phyloP scores from a whole-genome alignment of 441 rosid species.

The Syzygium syzygioides region DNA sequence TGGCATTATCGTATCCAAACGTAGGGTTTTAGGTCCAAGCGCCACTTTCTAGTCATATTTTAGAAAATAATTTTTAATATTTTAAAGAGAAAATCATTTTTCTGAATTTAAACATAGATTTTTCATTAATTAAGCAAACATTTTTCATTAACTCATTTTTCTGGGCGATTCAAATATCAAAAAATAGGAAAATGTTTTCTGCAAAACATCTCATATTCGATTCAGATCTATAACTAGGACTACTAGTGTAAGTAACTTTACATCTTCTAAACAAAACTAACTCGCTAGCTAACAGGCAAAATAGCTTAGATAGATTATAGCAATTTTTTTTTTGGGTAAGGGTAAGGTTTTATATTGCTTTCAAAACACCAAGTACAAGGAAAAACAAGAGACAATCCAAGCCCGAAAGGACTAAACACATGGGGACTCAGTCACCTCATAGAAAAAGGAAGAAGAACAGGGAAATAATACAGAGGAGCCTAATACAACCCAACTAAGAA shows the following conservation, averaged over 20 bases:
- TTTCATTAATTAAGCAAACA: not conserved
- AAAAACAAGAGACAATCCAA: too few species aligned
- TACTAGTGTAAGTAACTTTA: not conserved
- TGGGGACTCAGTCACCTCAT: too few species aligned
- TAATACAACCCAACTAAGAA: too few species aligned
- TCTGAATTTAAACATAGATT: not conserved
- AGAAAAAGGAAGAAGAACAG: too few species aligned
- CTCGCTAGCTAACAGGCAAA: not conserved
- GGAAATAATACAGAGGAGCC: too few species aligned
- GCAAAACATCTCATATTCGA: not conserved
- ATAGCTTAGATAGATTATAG: not conserved
- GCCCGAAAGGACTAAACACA: too few species aligned
- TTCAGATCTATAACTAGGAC: not conserved
- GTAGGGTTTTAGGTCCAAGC: fast-evolving
- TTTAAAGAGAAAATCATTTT: not conserved
- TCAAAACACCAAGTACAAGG: too few species aligned
- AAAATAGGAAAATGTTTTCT: not conserved
- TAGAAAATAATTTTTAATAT: not conserved
- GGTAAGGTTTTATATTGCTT: too few species aligned
- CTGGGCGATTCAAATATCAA: fast-evolving
- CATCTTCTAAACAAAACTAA: not conserved
- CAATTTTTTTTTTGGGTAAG: too few species aligned
- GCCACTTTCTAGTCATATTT: not conserved
- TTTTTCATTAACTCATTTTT: not conserved
- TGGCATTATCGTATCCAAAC: not conserved